Conservation (phyloP, 306 rosid species). For the Quercus alba region DNA sequence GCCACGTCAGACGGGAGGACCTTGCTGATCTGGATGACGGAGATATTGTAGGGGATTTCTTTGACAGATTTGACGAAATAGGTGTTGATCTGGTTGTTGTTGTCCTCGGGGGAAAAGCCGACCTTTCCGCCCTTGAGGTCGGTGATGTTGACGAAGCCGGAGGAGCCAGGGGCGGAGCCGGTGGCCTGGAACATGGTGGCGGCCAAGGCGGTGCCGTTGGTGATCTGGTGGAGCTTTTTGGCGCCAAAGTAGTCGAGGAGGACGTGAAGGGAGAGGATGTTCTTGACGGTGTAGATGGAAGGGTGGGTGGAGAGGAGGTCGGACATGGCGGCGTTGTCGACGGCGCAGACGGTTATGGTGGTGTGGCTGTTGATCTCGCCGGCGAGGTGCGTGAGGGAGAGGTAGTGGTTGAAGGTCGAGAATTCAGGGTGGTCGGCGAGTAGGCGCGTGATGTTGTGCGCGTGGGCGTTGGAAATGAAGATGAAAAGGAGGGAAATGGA, state of each 20-base stretch:
- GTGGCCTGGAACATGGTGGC: constrained; percentile 90
- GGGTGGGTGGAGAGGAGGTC: constrained; percentile 50
- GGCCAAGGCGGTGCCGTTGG: constrained; percentile 81
- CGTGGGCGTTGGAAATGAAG: constrained; percentile 3
- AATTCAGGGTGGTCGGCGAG: constrained; percentile 64
- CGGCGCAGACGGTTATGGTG: constrained; percentile 82
- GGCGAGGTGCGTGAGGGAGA: constrained; percentile 70
- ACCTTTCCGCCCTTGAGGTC: constrained; percentile 80
- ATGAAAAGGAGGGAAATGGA: constrained; percentile 25
- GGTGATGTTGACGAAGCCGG: constrained; percentile 90
- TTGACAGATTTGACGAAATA: constrained; percentile 65
- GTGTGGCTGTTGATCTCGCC: constrained; percentile 59
- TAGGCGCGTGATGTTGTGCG: constrained; percentile 64
- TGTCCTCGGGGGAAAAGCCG: constrained; percentile 61
- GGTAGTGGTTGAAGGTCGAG: constrained; percentile 84
- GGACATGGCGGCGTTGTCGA: constrained; percentile 79
- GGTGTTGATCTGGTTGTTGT: constrained; percentile 49
- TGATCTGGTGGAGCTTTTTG: constrained; percentile 96
- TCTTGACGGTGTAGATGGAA: constrained; percentile 59
- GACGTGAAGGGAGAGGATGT: constrained; percentile 87
- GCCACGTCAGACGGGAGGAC: constrained; percentile 64
- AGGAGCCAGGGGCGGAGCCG: constrained; percentile 70
- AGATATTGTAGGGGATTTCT: constrained; percentile 73
- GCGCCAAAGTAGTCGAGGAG: constrained; percentile 90
- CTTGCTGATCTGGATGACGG: constrained; percentile 71